Conservation (phyloP, 495 filamentous ascomycete genomes). For the Penicillium coprophilum region DNA sequence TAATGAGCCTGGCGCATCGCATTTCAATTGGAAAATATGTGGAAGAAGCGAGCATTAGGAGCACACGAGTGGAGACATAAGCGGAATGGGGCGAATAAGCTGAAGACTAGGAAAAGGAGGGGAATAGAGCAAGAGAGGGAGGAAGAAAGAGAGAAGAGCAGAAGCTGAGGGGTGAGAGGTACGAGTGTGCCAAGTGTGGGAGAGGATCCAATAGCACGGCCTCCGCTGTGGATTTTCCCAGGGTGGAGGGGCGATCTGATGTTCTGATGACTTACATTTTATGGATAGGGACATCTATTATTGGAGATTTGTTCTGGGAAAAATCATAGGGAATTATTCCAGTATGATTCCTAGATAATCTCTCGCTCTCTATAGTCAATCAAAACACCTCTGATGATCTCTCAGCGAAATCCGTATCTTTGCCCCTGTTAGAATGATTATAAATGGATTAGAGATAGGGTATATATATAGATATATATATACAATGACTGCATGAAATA, state of each 20-base stretch:
- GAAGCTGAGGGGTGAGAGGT: constrained; percentile 22
- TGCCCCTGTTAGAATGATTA: too few species aligned
- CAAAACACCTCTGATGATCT: too few species aligned
- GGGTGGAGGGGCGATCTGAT: constrained; percentile 16
- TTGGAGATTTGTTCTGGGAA: too few species aligned
- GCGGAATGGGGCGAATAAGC: constrained; percentile 6
- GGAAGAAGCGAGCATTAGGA: constrained; percentile 12
- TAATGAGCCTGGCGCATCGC: constrained; percentile 7
- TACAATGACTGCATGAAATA: too few species aligned
- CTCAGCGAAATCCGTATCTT: too few species aligned
- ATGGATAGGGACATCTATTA: too few species aligned
- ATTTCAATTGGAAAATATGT: constrained; percentile 6
- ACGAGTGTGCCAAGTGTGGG: constrained; percentile 18
- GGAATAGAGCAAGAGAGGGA: constrained; percentile 3
- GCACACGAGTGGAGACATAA: constrained; percentile 19
- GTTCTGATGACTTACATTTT: too few species aligned
- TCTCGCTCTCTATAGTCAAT: too few species aligned
- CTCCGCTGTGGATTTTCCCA: constrained; percentile 14
- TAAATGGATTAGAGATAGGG: too few species aligned
- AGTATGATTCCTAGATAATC: too few species aligned
- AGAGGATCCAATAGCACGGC: constrained; percentile 23
- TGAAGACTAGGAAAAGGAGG: too few species aligned
- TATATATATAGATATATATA: too few species aligned
- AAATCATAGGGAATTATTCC: neutral
- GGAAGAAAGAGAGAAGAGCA: constrained; percentile 9